phyloP scores from a whole-genome alignment of 2,329 filamentous ascomycete species.

The Blastomyces gilchristii region DNA sequence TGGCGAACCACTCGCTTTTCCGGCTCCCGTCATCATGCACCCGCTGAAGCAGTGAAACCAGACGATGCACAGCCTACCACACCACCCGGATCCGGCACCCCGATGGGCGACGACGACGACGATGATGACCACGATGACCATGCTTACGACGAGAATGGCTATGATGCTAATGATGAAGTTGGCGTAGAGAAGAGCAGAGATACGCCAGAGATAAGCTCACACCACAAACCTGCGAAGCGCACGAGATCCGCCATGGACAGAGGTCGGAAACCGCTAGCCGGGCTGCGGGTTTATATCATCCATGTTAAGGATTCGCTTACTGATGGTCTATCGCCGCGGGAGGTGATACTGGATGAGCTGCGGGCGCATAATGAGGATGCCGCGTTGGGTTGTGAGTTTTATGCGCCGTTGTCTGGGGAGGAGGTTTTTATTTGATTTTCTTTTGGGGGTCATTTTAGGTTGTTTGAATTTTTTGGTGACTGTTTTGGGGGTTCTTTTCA shows the following conservation, averaged over 20 bases:
- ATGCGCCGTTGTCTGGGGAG: slow-evolving; percentile 58
- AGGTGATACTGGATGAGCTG: slow-evolving; percentile 62
- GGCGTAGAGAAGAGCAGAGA: background rate
- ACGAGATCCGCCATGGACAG: background rate
- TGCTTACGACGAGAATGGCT: no score
- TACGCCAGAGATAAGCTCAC: background rate
- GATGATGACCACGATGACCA: no score
- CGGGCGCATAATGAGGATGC: slow-evolving; percentile 53
- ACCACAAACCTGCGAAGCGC: background rate
- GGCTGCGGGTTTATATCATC: slow-evolving; percentile 75
- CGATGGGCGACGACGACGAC: background rate
- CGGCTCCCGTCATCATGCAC: background rate
- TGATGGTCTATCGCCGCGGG: slow-evolving; percentile 55
- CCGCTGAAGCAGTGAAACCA: background rate
- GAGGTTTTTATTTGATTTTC: slow-evolving; percentile 33
- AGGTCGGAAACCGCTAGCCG: slow-evolving; percentile 46
- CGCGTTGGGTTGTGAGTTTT: slow-evolving; percentile 68
- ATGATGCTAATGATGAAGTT: no score
- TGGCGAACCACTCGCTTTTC: background rate
- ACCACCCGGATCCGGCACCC: background rate
- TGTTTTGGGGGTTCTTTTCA: no score
- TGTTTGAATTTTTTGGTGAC: background rate
- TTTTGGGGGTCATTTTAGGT: background rate
- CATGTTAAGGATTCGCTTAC: slow-evolving; percentile 81
- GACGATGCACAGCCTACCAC: background rate